Conservation (phyloP, 1,139 yeast species). For the Eremothecium cymbalariae region DNA sequence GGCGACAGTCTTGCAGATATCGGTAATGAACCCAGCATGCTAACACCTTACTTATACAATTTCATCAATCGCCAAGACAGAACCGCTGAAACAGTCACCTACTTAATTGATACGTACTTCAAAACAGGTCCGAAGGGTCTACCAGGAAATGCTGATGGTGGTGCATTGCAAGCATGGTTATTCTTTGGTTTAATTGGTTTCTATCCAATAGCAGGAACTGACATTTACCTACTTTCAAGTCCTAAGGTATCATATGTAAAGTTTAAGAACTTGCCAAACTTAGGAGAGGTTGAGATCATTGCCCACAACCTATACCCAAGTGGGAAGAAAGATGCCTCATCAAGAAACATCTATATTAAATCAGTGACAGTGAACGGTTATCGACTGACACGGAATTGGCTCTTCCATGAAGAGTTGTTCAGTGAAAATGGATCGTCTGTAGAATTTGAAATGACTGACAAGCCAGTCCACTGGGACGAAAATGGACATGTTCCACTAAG, state of each 20-base stretch:
- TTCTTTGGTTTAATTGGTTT: slow-evolving; percentile 35
- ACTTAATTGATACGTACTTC: slow-evolving; percentile 32
- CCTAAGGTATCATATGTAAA: slow-evolving; percentile 32
- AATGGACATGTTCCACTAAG: slow-evolving; percentile 14
- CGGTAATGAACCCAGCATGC: slow-evolving; percentile 36
- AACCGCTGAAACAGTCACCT: slow-evolving; percentile 33
- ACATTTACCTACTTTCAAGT: slow-evolving; percentile 33
- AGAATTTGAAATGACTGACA: slow-evolving; percentile 12
- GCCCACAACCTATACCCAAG: slow-evolving; percentile 28
- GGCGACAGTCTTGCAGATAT: slow-evolving; percentile 33
- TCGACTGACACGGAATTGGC: slow-evolving; percentile 32
- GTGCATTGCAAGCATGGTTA: slow-evolving; percentile 39
- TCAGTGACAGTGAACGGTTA: slow-evolving; percentile 32
- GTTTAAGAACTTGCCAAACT: slow-evolving; percentile 29
- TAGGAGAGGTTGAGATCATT: slow-evolving; percentile 25
- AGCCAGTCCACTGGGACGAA: slow-evolving; percentile 15
- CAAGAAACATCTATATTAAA: slow-evolving; percentile 26
- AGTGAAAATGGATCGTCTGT: slow-evolving; percentile 26
- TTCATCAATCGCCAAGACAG: slow-evolving; percentile 30
- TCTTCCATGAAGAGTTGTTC: slow-evolving; percentile 34
- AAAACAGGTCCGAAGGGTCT: slow-evolving; percentile 28
- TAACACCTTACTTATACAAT: slow-evolving; percentile 34
- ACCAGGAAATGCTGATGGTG: slow-evolving; percentile 39
- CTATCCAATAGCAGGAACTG: slow-evolving; percentile 37
- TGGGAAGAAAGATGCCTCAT: slow-evolving; percentile 10